phyloP scores from a whole-genome alignment of 139 green algal species.

The Coelastrella sp. region DNA sequence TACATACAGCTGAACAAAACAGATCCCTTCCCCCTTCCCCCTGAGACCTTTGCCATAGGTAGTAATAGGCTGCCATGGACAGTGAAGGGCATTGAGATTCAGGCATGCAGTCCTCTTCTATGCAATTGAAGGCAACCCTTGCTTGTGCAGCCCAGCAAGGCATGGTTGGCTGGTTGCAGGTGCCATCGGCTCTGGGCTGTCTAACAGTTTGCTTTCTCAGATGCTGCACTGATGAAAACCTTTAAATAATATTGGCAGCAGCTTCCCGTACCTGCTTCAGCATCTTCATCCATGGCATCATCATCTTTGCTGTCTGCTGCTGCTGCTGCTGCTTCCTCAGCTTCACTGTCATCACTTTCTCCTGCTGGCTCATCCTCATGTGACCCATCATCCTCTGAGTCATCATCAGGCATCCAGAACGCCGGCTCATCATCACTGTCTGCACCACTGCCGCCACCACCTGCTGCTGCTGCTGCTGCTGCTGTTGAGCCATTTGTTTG shows the following conservation, averaged over 20 bases:
- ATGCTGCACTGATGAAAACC: neutral
- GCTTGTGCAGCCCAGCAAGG: too few species aligned
- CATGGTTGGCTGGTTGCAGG: too few species aligned
- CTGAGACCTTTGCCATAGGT: too few species aligned
- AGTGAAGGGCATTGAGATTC: too few species aligned
- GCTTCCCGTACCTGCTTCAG: neutral
- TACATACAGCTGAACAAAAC: too few species aligned
- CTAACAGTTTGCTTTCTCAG: too few species aligned
- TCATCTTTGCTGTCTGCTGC: neutral
- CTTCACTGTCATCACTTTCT: neutral
- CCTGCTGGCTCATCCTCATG: neutral
- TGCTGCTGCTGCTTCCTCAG: constrained; percentile 13
- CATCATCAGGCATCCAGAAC: constrained; percentile 14
- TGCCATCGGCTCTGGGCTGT: too few species aligned
- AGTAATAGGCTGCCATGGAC: too few species aligned
- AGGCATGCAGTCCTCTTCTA: too few species aligned
- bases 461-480: neutral
- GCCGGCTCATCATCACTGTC: neutral
- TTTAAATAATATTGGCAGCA: neutral
- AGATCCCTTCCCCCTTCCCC: too few species aligned
- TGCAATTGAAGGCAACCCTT: too few species aligned
- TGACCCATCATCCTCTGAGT: neutral
- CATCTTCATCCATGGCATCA: neutral
- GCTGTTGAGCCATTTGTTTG: neutral
- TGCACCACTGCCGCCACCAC: neutral